Conservation (phyloP, 1,284 basidiomycete genomes). For the Trametes versicolor region DNA sequence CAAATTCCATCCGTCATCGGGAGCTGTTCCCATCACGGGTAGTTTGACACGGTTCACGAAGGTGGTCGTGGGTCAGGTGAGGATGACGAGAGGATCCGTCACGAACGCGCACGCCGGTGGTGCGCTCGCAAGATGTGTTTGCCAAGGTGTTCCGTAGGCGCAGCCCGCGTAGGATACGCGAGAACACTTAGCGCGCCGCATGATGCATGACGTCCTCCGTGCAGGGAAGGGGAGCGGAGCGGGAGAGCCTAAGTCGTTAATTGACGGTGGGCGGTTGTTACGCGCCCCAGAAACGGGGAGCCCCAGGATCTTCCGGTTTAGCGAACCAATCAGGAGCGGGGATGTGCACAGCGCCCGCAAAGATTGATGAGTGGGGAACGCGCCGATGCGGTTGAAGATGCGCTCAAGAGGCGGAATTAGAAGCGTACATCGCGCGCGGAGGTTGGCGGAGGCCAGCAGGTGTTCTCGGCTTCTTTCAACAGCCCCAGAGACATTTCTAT, state of each 20-base stretch:
- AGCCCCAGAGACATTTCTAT: not conserved
- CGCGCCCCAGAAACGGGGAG: constrained; percentile 22
- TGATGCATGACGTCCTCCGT: constrained; percentile 7
- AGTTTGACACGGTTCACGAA: not conserved
- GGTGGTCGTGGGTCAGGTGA: not conserved
- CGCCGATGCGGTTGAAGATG: constrained; percentile 10
- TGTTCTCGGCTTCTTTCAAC: constrained; percentile 7
- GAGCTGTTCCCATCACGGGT: constrained; percentile 8
- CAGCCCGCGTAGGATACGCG: constrained; percentile 13
- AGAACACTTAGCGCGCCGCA: not conserved
- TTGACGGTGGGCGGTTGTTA: constrained; percentile 8
- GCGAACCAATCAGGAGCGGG: constrained; percentile 25
- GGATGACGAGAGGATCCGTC: constrained; percentile 3
- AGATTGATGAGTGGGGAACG: not conserved
- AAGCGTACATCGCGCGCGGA: constrained; percentile 11
- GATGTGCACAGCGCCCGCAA: constrained; percentile 14
- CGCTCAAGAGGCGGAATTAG: constrained; percentile 15
- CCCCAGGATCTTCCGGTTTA: constrained; percentile 12
- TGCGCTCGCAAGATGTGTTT: not conserved
- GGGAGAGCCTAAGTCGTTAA: constrained; percentile 12
- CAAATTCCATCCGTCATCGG: constrained; percentile 23
- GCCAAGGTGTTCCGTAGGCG: constrained; percentile 3
- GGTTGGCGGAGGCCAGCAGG: constrained; percentile 10
- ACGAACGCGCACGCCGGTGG: not conserved
- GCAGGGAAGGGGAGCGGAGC: constrained; percentile 13